Evolutionary conservation across 78 protist species (phyloP), one percentile per base, ranked within the genome.

Genomic region (Dictyostelium purpureum): DNA sequence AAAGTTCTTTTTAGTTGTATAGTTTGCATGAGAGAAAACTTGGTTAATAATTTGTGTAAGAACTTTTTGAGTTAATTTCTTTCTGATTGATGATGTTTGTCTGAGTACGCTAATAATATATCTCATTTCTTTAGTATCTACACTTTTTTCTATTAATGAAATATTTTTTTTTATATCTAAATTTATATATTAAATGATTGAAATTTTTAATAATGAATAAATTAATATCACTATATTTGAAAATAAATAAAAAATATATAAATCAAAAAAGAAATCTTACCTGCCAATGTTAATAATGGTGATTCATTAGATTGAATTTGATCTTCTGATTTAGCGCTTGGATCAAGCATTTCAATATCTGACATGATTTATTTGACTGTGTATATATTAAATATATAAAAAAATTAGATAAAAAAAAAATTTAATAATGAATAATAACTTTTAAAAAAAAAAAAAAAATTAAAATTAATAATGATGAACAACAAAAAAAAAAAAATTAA

Each of bases 31-130:
- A n/a, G 82, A 28, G 43, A 81, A 52, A 11, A 45, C 63, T 19
- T 10, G 26, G n/a, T 57, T 14, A n/a, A 94, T 26, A 56, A 49
- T 73, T 28, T 70, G 88, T 28, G 40, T 11, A n/a, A 94, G n/a
- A 10, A 81, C 54, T 21, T 56, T 54, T 35, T 21, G 42, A 63
- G 33, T 83, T 49, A 89, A 70, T 24, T 45, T 40, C 88, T 87
- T 94, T 47, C 96, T 74, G 2, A 81, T 47, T 54, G 76, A 7
- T 33, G 67, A 38, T 54, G 83, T 54, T 35, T 70, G 77, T 45
- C 97, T 81, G 4, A 95, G 74, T 9, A 92, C 97, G 19, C 97
- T 79, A 12, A 40, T 26, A 35, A 87, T 59, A 71, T 49, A 91
- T 59, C 97, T 87, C 14, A 63, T 63, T 77, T 95, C 97, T 43